Evolutionary conservation across 1,284 basidiomycete genomes (phyloP).

Genomic region (Apiotrichum gamsii): DNA sequence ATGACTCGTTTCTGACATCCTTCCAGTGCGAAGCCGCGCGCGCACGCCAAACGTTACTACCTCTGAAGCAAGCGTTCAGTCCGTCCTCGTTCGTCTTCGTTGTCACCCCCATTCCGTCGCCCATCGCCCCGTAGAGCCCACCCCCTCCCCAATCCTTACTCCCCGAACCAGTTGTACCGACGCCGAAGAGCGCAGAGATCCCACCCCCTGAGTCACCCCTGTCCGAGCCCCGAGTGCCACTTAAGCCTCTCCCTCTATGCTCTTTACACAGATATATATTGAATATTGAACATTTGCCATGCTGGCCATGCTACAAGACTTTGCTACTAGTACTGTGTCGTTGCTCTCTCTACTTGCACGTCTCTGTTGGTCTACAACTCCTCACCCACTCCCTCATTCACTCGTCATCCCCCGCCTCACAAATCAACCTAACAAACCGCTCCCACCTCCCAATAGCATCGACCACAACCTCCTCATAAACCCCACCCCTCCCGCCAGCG

Average conservation of each 20-base stretch:
- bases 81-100: neutral
- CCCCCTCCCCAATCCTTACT: neutral
- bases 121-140: too few relatives aligned
- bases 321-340: neutral
- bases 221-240: too few relatives aligned
- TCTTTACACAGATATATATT: too few relatives aligned
- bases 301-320: neutral
- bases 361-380: too few relatives aligned
- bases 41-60: constrained; percentile 10
- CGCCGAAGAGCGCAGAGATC: too few relatives aligned
- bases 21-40: constrained; percentile 3
- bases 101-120: too few relatives aligned
- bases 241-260: too few relatives aligned
- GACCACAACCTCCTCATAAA: constrained; percentile 35
- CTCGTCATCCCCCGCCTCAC: too few relatives aligned
- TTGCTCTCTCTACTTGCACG: too few relatives aligned
- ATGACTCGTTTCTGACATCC: neutral
- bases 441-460: constrained; percentile 43
- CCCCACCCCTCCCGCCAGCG: too few relatives aligned
- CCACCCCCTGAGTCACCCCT: too few relatives aligned
- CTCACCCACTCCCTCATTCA: too few relatives aligned
- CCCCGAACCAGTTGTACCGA: neutral
- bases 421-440: constrained; percentile 31
- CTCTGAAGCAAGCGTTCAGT: neutral
- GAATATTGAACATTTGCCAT: neutral